These are phyloP conservation scores for Echinochloa phyllopogon DNA, from an alignment of 176 grass and related monocot genomes.

Conservation along the genomic window DNA sequence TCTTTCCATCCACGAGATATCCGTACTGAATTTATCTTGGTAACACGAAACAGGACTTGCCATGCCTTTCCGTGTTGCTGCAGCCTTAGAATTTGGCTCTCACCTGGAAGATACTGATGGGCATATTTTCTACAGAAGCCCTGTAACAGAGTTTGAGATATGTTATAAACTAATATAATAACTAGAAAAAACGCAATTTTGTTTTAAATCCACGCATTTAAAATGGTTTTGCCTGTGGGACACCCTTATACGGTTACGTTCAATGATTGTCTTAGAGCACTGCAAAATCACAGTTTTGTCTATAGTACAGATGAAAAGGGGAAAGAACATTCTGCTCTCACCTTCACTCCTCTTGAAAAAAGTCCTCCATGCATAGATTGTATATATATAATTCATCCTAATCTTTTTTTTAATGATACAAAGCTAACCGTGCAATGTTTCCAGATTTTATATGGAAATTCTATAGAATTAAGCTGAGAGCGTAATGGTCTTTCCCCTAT, in stretches of 20 bases:
- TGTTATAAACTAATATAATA: not conserved
- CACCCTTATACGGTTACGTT: not conserved
- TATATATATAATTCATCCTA: not conserved
- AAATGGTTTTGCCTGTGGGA: not conserved
- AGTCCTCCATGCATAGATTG: not conserved
- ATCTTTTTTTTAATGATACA: not conserved
- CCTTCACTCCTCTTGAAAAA: not conserved
- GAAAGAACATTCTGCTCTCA: not conserved
- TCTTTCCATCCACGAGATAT: constrained; percentile 4
- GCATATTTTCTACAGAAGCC: not conserved
- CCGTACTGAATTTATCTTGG: not conserved
- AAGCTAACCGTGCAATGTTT: not conserved
- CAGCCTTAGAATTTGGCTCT: constrained; percentile 20
- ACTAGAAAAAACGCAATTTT: not conserved
- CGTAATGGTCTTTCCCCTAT: not conserved
- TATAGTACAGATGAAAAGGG: not conserved
- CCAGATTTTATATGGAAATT: not conserved
- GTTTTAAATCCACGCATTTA: not conserved
- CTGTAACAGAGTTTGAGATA: constrained; percentile 3
- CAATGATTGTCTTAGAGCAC: not conserved
- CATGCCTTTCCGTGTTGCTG: constrained; percentile 1
- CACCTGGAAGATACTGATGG: constrained; percentile 13
- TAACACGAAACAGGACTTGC: not conserved
- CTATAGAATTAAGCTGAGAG: not conserved
- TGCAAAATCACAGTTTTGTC: not conserved